Conservation (phyloP, 805 yeast species). For the Saccharomycopsis capsularis region DNA sequence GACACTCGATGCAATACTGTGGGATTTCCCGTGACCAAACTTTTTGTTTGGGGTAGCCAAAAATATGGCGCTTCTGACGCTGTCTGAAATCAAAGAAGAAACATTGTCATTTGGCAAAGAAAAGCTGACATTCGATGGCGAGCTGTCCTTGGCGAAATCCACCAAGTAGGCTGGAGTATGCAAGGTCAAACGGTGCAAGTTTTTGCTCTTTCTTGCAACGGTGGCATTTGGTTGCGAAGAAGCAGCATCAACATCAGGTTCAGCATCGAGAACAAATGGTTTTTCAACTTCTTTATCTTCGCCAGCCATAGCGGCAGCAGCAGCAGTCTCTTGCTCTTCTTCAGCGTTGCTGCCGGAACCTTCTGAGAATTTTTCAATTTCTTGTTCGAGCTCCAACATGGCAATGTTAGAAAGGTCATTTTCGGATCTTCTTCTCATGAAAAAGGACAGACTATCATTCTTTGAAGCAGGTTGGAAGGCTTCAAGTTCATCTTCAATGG, state of each 20-base stretch:
- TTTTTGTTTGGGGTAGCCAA: constrained; percentile 6
- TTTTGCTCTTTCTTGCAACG: neutral
- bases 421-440: constrained; percentile 16
- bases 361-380: too few relatives aligned
- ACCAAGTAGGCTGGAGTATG: constrained; percentile 17
- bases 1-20: constrained; percentile 16
- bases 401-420: constrained; percentile 17
- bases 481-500: constrained; percentile 1
- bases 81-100: neutral
- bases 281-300: neutral
- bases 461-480: neutral
- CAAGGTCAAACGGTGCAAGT: constrained; percentile 15
- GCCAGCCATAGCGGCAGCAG: neutral
- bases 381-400: constrained; percentile 13
- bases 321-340: neutral
- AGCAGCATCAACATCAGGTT: neutral
- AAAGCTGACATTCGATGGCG: neutral
- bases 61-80: neutral
- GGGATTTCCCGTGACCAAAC: constrained; percentile 15
- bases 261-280: neutral
- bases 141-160: neutral
- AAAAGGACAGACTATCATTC: neutral
- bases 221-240: neutral
- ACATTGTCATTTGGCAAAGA: neutral
- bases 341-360: neutral